Base-by-base conservation (phyloP, 1,284 basidiomycete genomes). In the Peniophora sp. region DNA sequence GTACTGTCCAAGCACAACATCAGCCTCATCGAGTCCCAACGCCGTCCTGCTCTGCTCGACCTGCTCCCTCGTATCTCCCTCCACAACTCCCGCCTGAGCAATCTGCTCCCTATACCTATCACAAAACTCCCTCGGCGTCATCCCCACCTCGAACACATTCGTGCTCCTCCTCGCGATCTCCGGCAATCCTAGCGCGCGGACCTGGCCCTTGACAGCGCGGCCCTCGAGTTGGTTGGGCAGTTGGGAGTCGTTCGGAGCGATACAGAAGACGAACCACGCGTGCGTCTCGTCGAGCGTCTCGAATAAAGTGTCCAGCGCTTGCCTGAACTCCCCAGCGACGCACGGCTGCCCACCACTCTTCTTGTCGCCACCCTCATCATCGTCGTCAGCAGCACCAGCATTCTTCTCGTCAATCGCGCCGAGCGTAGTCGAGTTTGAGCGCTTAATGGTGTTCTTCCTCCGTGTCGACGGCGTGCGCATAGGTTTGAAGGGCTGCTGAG, bases 181-280 rank as follows among this genome's bases (percentile, higher is more conserved):
- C 2, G 85, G 73, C 54, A 98, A 60, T 0, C 92, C 91, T 34
- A 88, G 66, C 50, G 88, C 89, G 53, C 89, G 79, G 50, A 97
- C 85, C 69, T 98, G 96, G 0, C 90, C 89, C 66, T 96, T 97
- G 53, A 98, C 85, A 25, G 87, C 85, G 34, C 92, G 78, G 2
- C 91, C 90, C 70, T 99, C 96, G 51, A 97, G 72, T 66, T 98
- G 94, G 63, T 93, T 92, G 25, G 94, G 91, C 17, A 97, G 71
- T 65, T 97, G 93, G 17, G 90, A 88, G 69, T 97, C 94, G 64
- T 98, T 98, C 10, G 94, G 93, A 59, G 92, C 93, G 56, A 98
- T 67, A 63, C 92, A 97, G 67, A 97, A 89, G 3, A 97, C 78
- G 61, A 87, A 89, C 95, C 95, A 98, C 1, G 84, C 73, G 69